These are phyloP conservation scores for Exobasidium rhododendri DNA, from an alignment of 1,284 basidiomycete genomes.

Conservation along the genomic window DNA sequence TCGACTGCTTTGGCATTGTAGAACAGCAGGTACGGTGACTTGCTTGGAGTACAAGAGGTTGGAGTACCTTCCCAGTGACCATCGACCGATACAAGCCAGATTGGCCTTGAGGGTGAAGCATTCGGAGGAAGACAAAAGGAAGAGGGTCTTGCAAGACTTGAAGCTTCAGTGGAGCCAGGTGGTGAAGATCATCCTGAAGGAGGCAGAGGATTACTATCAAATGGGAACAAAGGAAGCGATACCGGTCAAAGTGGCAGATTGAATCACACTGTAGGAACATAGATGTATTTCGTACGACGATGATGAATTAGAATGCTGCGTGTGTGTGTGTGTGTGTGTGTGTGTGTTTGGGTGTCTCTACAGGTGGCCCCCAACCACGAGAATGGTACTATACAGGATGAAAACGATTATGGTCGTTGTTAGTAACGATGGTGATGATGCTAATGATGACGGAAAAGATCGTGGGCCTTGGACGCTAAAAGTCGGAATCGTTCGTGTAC, in stretches of 20 bases:
- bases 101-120: background rate
- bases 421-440: background rate
- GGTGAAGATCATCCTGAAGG: background rate
- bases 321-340: background rate
- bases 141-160: background rate
- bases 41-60: slow-evolving; percentile 48
- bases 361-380: too few relatives aligned
- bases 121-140: background rate
- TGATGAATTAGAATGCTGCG: background rate
- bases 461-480: background rate
- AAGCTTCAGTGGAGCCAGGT: background rate
- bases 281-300: too few relatives aligned
- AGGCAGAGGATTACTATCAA: background rate
- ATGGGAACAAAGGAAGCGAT: slow-evolving; percentile 3
- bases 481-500: slow-evolving; percentile 4
- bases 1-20: slow-evolving; percentile 77
- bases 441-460: background rate
- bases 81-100: slow-evolving; percentile 43
- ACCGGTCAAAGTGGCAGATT: background rate
- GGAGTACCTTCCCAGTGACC: slow-evolving; percentile 53
- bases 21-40: slow-evolving; percentile 55
- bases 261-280: background rate
- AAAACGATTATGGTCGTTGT: too few relatives aligned
- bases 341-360: background rate
- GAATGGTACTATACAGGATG: too few relatives aligned